Evolutionary conservation across 2,329 filamentous ascomycete genomes (phyloP), one percentile per base, ranked within the genome.

Genomic region (Coleophoma eucalyptorum): DNA sequence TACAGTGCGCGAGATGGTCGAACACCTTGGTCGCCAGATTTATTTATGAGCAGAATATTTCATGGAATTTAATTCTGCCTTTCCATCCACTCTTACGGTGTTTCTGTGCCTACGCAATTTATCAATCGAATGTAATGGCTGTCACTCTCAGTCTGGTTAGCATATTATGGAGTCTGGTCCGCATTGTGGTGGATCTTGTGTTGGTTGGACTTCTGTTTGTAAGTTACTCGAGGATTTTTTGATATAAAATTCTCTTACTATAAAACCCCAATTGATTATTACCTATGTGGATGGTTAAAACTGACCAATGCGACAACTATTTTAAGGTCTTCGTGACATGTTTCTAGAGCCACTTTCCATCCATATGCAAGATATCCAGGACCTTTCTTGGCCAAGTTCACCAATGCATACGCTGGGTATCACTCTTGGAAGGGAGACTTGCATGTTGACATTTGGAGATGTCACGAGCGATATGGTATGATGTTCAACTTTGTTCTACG

Each of bases 351-450:
- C n/a, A n/a, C n/a, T n/a, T 55, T 58, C 32, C 65, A 69, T 41
- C 66, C 62, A 7, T 51, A 61, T 6, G 57, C 61, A 13, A 61
- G 62, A 35, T 67, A 63, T 46, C 63, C 62, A 2, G 65, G 65
- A 1, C 66, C 66, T 3, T 57, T 59, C 6, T 43, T 63, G 3
- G 59, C 57, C 4, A 63, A 57, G 44, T 46, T 65, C n/a, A 63
- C 56, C 13, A 56, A 58, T 32, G 19, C 53, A 4, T 60, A 62
- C 49, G 45, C 53, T 42, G 61, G 55, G 4, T 66, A 64, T 31
- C 58, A 68, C 46, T 63, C 64, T 0, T 67, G 59, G 60, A 65
- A 56, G 40, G 64, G 64, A 0, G 65, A 67, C 16, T 54, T 64
- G 12, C 65, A 68, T 18, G 7, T 64, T 3, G 63, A 67, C 8